These are phyloP conservation scores for Suillus luteus DNA, from an alignment of 768 basidiomycete species.

Conservation along the genomic window DNA sequence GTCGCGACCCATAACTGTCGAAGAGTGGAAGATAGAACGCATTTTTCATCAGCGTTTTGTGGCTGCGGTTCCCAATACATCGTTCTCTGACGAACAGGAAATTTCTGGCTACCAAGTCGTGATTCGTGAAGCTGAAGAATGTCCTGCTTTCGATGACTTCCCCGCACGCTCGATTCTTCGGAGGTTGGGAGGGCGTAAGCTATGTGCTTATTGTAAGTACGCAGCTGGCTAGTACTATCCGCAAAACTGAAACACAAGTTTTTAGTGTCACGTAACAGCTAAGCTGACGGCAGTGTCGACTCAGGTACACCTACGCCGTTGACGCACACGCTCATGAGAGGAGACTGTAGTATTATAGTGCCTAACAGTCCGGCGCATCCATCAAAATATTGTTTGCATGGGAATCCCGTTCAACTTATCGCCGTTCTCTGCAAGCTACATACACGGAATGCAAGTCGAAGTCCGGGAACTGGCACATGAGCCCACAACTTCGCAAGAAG, in stretches of 20 bases:
- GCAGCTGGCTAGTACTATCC: too few species aligned
- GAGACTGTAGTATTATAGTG: neutral
- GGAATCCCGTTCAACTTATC: too few species aligned
- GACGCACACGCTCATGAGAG: neutral
- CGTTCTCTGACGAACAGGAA: neutral
- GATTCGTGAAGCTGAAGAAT: neutral
- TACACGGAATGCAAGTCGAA: too few species aligned
- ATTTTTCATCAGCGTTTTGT: neutral
- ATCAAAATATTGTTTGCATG: too few species aligned
- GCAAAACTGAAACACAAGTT: too few species aligned
- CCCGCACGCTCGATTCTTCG: neutral
- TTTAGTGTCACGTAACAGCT: too few species aligned
- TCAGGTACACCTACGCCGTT: neutral
- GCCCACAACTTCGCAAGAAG: too few species aligned
- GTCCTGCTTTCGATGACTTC: neutral
- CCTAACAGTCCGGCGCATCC: neutral
- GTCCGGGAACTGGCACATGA: too few species aligned
- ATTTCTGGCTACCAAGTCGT: neutral
- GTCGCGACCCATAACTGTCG: neutral
- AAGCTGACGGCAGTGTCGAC: too few species aligned
- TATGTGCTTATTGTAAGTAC: neutral
- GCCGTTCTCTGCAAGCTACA: too few species aligned
- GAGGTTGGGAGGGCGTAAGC: neutral
- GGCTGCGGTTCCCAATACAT: neutral
- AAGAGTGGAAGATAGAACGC: neutral